Percentiles rank a stretch among this genome's conserved stretches.
Evolutionary conservation across 345 rosid species (phyloP).

Genomic region (Arabidopsis thaliana): DNA sequence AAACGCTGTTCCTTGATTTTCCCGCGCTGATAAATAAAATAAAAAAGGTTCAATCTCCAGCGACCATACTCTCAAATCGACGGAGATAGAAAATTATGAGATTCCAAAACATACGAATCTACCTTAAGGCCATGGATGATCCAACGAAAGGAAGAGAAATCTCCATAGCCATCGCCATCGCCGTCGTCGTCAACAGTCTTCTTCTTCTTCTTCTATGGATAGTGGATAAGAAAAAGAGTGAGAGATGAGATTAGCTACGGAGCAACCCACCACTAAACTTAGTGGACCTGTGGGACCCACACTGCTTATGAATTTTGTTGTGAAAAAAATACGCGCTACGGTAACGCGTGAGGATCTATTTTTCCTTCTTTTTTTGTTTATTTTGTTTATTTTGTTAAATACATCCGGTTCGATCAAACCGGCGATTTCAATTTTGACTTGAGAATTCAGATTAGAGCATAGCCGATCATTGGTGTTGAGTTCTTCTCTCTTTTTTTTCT

Average conservation of each 20-base stretch:
- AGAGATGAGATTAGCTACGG: conserved; percentile 22
- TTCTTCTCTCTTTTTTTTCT: too few species aligned
- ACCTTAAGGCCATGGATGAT: conserved; percentile 30
- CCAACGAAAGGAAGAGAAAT: conserved; percentile 13
- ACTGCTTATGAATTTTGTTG: conserved; percentile 7
- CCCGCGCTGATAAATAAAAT: conserved; percentile 29
- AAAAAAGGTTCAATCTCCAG: conserved; percentile 22
- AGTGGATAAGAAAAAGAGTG: conserved; percentile 36
- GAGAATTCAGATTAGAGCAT: too few species aligned
- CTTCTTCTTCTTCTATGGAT: conserved; percentile 6
- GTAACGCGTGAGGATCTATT: conserved; percentile 8
- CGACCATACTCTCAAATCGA: conserved; percentile 16
- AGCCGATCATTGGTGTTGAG: too few species aligned
- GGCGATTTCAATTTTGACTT: too few species aligned
- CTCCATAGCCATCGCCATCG: conserved; percentile 29
- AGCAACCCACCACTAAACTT: conserved; percentile 6
- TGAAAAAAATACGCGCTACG: conserved; percentile 2
- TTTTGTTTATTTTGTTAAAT: too few species aligned
- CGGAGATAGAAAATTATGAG: not conserved
- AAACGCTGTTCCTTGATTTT: conserved; percentile 30
- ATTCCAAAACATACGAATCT: not conserved
- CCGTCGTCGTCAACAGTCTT: not conserved
- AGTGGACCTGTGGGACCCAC: conserved; percentile 21
- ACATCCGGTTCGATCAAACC: too few species aligned
- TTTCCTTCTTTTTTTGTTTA: not conserved